Conservation (phyloP, 2,329 filamentous ascomycete genomes). For the Phialemoniopsis sp. region DNA sequence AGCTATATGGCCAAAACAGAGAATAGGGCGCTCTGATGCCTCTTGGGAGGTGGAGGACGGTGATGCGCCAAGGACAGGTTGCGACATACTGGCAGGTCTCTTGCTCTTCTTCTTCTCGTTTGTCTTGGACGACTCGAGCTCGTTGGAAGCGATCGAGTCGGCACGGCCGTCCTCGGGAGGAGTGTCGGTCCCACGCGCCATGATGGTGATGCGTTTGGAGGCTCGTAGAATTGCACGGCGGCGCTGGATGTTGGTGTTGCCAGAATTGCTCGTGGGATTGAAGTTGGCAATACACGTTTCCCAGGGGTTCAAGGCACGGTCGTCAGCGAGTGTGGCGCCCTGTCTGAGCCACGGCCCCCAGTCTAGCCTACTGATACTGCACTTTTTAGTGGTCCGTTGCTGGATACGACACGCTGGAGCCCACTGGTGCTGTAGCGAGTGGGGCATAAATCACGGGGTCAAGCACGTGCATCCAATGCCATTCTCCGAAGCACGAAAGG, state of each 20-base stretch:
- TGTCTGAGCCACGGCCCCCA: too few relatives aligned
- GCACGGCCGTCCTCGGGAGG: conserved; percentile 37
- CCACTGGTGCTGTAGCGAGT: too few relatives aligned
- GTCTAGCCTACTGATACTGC: too few relatives aligned
- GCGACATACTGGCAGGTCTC: conserved; percentile 74
- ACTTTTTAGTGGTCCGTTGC: too few relatives aligned
- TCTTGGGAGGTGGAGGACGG: not conserved
- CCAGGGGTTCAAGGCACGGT: too few relatives aligned
- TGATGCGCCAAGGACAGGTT: conserved; percentile 5
- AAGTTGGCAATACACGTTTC: too few relatives aligned
- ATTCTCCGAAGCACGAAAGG: too few relatives aligned
- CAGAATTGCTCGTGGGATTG: not conserved
- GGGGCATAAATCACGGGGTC: too few relatives aligned
- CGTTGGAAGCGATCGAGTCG: conserved; percentile 53
- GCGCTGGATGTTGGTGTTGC: not conserved
- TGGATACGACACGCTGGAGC: too few relatives aligned
- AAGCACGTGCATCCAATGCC: too few relatives aligned
- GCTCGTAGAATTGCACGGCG: conserved; percentile 1
- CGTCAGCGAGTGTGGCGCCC: too few relatives aligned
- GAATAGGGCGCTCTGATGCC: not conserved
- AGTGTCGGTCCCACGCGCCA: conserved; percentile 36
- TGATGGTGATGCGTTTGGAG: conserved; percentile 18
- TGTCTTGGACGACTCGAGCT: conserved; percentile 40
- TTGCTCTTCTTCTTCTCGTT: conserved; percentile 84
- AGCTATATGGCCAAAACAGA: not conserved